Evolutionary conservation across 1,284 basidiomycete species (phyloP), one percentile per base, ranked within the genome.

Genomic region (Ceratobasidium sp.): DNA sequence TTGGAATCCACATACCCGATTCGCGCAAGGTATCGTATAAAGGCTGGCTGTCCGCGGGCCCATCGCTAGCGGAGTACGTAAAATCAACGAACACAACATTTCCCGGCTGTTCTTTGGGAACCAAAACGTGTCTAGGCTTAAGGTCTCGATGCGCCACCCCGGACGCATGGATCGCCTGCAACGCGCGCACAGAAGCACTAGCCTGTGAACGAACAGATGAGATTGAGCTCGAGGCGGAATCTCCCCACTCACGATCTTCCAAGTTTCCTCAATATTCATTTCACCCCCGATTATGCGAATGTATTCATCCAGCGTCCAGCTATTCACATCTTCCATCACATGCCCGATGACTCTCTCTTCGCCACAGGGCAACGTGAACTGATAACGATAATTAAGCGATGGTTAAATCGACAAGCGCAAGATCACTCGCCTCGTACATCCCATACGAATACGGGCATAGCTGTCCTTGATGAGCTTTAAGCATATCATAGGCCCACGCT

Each of bases 241-340:
- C 33, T 35, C 33, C 35, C 49, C 63, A 65, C 73, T 37, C 61
- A 75, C 73, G 51, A 75, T 75, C 63, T 75, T 51, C 73, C 73
- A 75, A 37, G 51, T 75, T 64, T 75, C 49, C 42, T 75, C 73
- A 28, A 75, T 75, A 26, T 65, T 75, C 35, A 28, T 63, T 66
- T 75, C 73, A 39, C 73, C 73, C 17, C 73, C 73, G 49, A 75
- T 75, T 33, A 28, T 51, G 58, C 51, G 61, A 26, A 75, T 51
- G 39, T 75, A 75, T 75, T 75, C 73, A 53, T 75, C 73, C 33
- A 75, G 37, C 5, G 73, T 75, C 61, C 61, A 75, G 61, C 73
- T 75, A n/a, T 63, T 75, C 47, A 75, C 73, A 75, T 75, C 73
- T 56, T 75, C 73, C 73, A 75, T 75, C 51, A 75, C 73, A 75